Evolutionary conservation across 2,329 filamentous ascomycete genomes (phyloP).

Genomic region (Cercospora citrullina): DNA sequence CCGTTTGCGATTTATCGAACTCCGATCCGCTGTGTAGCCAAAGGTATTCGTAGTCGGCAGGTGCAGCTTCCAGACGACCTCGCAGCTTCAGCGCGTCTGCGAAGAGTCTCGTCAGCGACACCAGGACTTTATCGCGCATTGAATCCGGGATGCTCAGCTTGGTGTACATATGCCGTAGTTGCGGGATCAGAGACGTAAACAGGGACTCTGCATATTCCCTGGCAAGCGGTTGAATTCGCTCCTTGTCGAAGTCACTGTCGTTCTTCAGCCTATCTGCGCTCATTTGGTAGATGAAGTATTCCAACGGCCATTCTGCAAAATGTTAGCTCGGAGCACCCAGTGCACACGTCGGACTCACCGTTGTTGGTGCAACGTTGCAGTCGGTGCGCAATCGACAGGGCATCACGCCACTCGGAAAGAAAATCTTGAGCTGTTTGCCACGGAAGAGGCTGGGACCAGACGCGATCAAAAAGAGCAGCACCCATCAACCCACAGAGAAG

Average conservation of each 20-base stretch:
- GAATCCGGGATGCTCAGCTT: not conserved
- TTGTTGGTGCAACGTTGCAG: not conserved
- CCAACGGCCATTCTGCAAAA: not conserved
- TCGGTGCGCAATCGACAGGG: not conserved
- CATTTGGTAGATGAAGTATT: not conserved
- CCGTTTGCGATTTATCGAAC: not conserved
- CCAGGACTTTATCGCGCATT: not conserved
- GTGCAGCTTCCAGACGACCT: not conserved
- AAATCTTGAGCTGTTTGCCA: not conserved
- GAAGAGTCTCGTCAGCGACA: not conserved
- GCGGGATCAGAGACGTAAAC: not conserved
- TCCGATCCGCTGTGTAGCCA: not conserved
- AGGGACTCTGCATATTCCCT: not conserved
- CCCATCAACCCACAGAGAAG: not conserved
- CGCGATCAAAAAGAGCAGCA: not conserved
- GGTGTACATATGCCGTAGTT: not conserved
- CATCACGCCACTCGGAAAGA: not conserved
- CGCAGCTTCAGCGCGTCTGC: not conserved
- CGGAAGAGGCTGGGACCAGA: not conserved
- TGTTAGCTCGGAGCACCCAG: not conserved
- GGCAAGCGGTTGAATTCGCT: not conserved
- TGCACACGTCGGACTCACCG: too few species aligned
- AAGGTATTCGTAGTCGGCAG: not conserved
- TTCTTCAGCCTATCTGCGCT: not conserved
- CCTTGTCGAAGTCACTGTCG: not conserved